Evolutionary conservation across 768 basidiomycete species (phyloP), one percentile per base, ranked within the genome.

Genomic region (Cantharellus anzutake): DNA sequence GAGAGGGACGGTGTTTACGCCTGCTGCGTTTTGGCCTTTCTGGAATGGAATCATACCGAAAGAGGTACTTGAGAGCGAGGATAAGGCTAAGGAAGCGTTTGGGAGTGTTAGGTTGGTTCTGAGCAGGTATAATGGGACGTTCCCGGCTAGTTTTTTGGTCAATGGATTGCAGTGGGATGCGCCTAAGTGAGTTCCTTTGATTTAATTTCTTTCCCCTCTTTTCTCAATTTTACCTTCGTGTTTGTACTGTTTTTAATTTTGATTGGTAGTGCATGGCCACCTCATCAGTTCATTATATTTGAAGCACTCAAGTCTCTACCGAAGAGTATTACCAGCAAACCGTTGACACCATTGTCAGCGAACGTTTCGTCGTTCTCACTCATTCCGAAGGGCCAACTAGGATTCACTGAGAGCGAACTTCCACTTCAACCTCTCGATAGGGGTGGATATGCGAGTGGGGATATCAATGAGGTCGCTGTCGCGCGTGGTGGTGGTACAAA

Each of bases 11-110:
- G 67, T 88, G 39, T 91, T 83, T 72, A 80, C 80, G n/a, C 75
- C 72, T 2, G 91, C 86, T 1, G 80, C 78, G 0, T 91, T 81
- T 73, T 90, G 89, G 68, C 87, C 92, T 0, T 73, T 84, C 56
- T 96, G 91, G 93, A 82, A 77, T 57, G 84, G 81, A 16, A 91
- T 97, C 65, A 73, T 90, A 53, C 93, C 93, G 0, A 65, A 76
- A 34, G 83, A 87, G 64, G 66, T 96, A 3, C 70, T 80, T 4
- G 66, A 69, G 29, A 79, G 78, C 63, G 70, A 76, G 55, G 70
- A 71, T 3, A 80, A 80, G 3, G 80, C 89, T 0, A 82, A 89
- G 60, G 76, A 78, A 3, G 79, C 79, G 63, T 94, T 94, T 67
- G 73, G 85, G 2, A 75, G 82, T 0, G 67, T 91, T 4, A 81